Base-by-base conservation (phyloP, 2,329 filamentous ascomycete species). In the Bipolaris bicolor region DNA sequence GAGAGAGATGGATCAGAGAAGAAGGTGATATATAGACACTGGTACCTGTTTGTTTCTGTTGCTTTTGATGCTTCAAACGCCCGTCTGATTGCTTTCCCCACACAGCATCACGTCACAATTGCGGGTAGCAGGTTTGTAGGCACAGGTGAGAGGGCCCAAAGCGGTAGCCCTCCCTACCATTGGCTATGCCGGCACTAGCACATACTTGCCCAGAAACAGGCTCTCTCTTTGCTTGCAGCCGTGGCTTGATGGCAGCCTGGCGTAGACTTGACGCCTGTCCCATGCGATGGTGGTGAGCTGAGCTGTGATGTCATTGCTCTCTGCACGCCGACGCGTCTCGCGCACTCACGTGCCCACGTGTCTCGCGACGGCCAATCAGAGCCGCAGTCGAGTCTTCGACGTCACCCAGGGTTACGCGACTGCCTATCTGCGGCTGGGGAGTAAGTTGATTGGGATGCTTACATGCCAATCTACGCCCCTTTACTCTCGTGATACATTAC, bases 201-300 rank as follows among this genome's bases (percentile, higher is more conserved):
- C 13, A 13, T 13, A 13, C 29, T 5, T 2, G 10, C 29, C 7
- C 29, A 31, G 29, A 31, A 49, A 49, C 24, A 34, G 53, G 55
- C 34, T 45, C 48, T 29, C n/a, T 39, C 20, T 43, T 16, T 31
- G 18, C 22, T 39, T 11, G 29, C 36, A 36, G 52, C 39, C 22
- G 56, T 57, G 63, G 59, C 64, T 63, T 67, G 66, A 49, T 65
- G 54, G 40, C 47, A 68, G 60, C 64, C 49, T 49, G 43, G 55
- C 24, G 31, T 39, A 34, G 37, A 31, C 16, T 31, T 24, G 20
- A 34, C 20, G 51, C 39, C 20, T 26, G 13, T 26, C 11, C 36
- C 39, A 29, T 29, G 2, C 26, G 3, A 2, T 29, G 7, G 49
- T 45, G 48, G 36, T 46, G 50, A 33, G 43, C 33, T 31, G 9